Conservation (phyloP, 805 yeast genomes). For the Phaffomyces opuntiae region DNA sequence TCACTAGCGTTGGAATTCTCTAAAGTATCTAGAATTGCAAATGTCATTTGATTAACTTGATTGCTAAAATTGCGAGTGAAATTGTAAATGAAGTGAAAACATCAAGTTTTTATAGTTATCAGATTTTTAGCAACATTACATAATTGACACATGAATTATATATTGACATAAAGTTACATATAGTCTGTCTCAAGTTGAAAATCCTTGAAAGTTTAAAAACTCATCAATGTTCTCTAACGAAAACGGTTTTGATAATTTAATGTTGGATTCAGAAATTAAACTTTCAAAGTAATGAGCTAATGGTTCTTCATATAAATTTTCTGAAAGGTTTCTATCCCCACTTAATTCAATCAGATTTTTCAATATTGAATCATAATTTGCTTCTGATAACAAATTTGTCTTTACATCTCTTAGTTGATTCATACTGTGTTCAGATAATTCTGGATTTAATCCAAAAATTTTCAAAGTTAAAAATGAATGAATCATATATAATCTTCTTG, state of each 20-base stretch:
- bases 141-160: no score
- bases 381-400: not conserved
- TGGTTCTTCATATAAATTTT: constrained; percentile 6
- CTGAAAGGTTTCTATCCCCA: constrained; percentile 6
- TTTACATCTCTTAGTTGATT: not conserved
- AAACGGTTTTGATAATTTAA: not conserved
- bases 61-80: not conserved
- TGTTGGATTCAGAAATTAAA: not conserved
- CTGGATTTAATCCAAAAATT: constrained; percentile 1
- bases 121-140: no score
- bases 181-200: not conserved
- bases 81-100: not conserved
- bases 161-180: no score
- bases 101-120: no score
- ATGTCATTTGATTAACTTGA: not conserved
- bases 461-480: constrained; percentile 5
- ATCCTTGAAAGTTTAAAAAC: constrained; percentile 1
- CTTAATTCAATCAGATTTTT: constrained; percentile 5
- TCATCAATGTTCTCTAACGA: constrained; percentile 6
- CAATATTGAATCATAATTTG: not conserved
- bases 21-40: not conserved
- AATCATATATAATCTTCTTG: constrained; percentile 7
- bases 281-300: constrained; percentile 4
- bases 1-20: not conserved
- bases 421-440: not conserved